phyloP scores from a whole-genome alignment of 768 basidiomycete species.

The Phanerodontia chrysosporium region DNA sequence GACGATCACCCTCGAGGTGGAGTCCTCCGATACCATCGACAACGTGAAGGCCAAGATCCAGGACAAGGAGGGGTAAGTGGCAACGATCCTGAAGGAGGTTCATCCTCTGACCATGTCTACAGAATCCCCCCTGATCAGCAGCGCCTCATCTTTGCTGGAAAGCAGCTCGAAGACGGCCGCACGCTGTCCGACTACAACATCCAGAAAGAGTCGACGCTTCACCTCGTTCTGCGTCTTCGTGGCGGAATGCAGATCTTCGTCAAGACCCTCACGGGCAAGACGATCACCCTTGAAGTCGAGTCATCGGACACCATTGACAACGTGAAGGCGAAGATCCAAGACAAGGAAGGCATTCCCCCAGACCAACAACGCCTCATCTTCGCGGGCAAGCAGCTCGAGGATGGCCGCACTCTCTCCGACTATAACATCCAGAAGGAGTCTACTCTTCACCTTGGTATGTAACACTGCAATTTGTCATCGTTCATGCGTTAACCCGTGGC shows the following conservation, averaged over 20 bases:
- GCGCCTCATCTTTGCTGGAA: slow-evolving; percentile 77
- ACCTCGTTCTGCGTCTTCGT: slow-evolving; percentile 40
- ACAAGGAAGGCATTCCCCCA: slow-evolving; percentile 83
- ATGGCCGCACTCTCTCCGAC: slow-evolving; percentile 85
- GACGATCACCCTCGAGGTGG: slow-evolving; percentile 74
- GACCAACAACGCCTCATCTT: slow-evolving; percentile 96
- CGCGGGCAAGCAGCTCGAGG: slow-evolving; percentile 93
- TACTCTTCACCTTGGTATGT: slow-evolving; percentile 66
- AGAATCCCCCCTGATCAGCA: slow-evolving; percentile 79
- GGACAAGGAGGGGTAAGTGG: slow-evolving; percentile 77
- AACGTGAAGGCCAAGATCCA: slow-evolving; percentile 82
- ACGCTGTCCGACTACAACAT: slow-evolving; percentile 56
- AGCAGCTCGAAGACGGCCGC: slow-evolving; percentile 81
- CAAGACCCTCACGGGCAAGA: slow-evolving; percentile 87
- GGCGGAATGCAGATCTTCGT: slow-evolving; percentile 81
- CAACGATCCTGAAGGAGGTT: neutral
- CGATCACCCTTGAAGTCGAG: slow-evolving; percentile 85
- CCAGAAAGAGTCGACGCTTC: slow-evolving; percentile 33
- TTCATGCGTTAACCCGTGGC: neutral
- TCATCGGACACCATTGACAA: slow-evolving; percentile 75
- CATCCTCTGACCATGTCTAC: neutral
- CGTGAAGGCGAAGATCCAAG: slow-evolving; percentile 81
- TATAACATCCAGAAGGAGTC: slow-evolving; percentile 97
- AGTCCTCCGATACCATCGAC: slow-evolving; percentile 67
- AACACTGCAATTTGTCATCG: too few relatives aligned